Percentiles rank a stretch among this genome's conserved stretches.
phyloP scores from a whole-genome alignment of 805 yeast genomes.

The Scheffersomyces lignosus region DNA sequence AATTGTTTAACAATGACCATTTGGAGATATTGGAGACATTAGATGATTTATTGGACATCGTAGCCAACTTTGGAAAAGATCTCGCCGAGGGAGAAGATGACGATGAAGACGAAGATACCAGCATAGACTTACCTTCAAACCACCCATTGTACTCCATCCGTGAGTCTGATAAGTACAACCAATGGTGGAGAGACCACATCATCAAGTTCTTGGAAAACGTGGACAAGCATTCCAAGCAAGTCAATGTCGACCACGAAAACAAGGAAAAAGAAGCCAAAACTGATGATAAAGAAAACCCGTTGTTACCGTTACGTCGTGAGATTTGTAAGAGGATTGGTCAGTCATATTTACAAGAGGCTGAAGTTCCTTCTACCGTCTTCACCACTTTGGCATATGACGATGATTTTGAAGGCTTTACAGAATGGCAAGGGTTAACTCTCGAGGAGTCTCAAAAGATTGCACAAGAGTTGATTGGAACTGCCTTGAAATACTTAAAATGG shows the following conservation, averaged over 20 bases:
- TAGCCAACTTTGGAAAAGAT: conserved; percentile 63
- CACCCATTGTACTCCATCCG: conserved; percentile 58
- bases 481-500: conserved; percentile 54
- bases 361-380: conserved; percentile 54
- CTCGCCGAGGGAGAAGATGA: conserved; percentile 53
- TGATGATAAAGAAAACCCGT: conserved; percentile 7
- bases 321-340: conserved; percentile 60
- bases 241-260: conserved; percentile 1
- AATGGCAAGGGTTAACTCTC: conserved; percentile 35
- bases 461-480: conserved; percentile 46
- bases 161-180: conserved; percentile 44
- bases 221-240: conserved; percentile 17
- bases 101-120: conserved; percentile 24
- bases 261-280: conserved; percentile 1
- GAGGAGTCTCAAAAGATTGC: conserved; percentile 53
- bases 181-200: conserved; percentile 57
- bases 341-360: conserved; percentile 63
- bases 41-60: conserved; percentile 68
- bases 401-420: conserved; percentile 34
- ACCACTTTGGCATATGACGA: conserved; percentile 61
- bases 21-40: conserved; percentile 56
- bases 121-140: conserved; percentile 35
- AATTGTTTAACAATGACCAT: conserved; percentile 39
- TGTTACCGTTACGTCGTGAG: conserved; percentile 30
- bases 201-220: conserved; percentile 31